Base-by-base conservation (phyloP, 257 asterid species). In the Marsdenia floribunda region DNA sequence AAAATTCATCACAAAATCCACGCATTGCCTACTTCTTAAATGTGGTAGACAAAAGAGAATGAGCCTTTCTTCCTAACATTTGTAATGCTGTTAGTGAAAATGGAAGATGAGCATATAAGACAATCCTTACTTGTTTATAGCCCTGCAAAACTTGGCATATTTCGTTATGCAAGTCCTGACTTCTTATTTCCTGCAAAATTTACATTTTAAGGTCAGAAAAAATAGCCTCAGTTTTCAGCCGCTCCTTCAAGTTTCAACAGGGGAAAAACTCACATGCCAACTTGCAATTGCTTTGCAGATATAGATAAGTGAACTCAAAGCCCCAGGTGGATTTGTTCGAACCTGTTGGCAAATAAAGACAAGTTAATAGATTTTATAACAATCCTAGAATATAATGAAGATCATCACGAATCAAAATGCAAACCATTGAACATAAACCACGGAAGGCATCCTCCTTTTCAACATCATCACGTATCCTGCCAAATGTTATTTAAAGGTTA, bases 381-480 rank as follows among this genome's bases (percentile, higher is more conserved):
- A 24, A 14, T 18, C n/a, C 40, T 19, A 6, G 5, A 14, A 7
- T 65, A 9, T 24, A 12, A 18, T 16, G 7, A 26, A 60, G 33
- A 61, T 15, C 38, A 67, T 19, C 38, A 49, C 12, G 42, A 67
- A 70, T 35, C 68, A 59, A 80, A 37, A 73, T 70, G 46, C 79
- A 79, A 87, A 91, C 98, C 97, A 94, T 77, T 74, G 97, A 97
- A 75, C 97, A 94, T 83, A 94, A 87, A 78, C 98, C 98, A 77
- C 92, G 83, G 84, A 94, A 94, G 72, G 98, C 97, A 47, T 94
- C 98, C 84, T 94, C 98, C 77, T 94, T 94, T 87, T 94, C 98
- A 74, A 90, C 83, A 82, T 92, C 97, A 84, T 94, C 98, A 54
- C 98, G 97, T 77, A 94, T 94, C 96, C 98, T 94, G 86, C 68